Base-by-base conservation (phyloP, 2,329 filamentous ascomycete species). In the Colletotrichum sp. region DNA sequence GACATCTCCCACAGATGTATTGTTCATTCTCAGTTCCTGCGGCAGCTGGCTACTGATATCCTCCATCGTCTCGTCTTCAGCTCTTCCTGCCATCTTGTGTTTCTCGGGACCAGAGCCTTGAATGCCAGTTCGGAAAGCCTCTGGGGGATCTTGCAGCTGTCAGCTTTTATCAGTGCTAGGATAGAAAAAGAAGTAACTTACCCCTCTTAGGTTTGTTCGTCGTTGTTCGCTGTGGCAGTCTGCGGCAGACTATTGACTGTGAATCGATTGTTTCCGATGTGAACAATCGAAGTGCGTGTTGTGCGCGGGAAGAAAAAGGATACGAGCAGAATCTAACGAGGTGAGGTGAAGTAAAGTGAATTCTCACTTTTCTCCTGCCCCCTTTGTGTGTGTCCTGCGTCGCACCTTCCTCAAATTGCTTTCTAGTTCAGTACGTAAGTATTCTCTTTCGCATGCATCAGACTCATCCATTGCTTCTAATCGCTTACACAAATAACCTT, bases 401-500 rank as follows among this genome's bases (percentile, higher is more conserved):
- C 18, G 39, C 18, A 48, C 39, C 39, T 48, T 48, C 39, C 18
- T 48, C 18, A 1, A n/a, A 48, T 48, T 48, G 3, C 2, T 48
- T 48, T 48, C 9, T 3, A n/a, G 18, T 48, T 48, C 18, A n/a
- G 18, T n/a, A n/a, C 9, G 39, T 48, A 48, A 48, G 39, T 43
- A 43, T 43, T 43, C 18, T 43, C 18, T n/a, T 43, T n/a, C 18
- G 9, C 1, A 43, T 43, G 1, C 39, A 10, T 43, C 18, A 43
- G 39, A n/a, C 39, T 43, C 39, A 6, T 43, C 9, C 18, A 43
- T 43, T n/a, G 39, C 39, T 43, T n/a, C 39, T 1, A n/a, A n/a
- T n/a, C 18, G 5, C 39, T 43, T 12, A 0, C 18, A n/a, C 0
- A 1, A 43, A n/a, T 12, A 10, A 43, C 39, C 1, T 43, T 43